Evolutionary conservation across 106 monocot genomes (phyloP).

Genomic region (Apostasia shenzhenica): DNA sequence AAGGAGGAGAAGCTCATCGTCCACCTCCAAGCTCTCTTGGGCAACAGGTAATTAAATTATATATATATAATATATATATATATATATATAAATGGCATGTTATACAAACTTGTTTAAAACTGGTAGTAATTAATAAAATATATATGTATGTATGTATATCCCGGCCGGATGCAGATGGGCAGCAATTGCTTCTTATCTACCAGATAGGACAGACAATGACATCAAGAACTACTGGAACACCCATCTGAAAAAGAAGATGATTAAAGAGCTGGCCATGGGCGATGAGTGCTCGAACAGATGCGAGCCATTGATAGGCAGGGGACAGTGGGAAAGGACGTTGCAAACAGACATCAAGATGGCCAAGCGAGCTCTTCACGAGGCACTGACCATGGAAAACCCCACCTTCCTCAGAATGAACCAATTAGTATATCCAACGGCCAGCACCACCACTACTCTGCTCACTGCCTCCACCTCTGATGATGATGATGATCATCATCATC

Average conservation of each 20-base stretch:
- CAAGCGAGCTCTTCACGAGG: slow-evolving; percentile 22
- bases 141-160: background rate
- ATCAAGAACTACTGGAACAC: slow-evolving; percentile 6
- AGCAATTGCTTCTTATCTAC: background rate
- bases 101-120: background rate
- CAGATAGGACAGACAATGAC: slow-evolving; percentile 4
- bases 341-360: slow-evolving; percentile 24
- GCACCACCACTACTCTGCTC: slow-evolving; percentile 2
- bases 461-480: background rate
- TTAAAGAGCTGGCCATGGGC: background rate
- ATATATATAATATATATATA: too few species aligned
- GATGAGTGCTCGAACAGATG: background rate
- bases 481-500: background rate
- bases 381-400: slow-evolving; percentile 7
- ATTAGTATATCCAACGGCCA: background rate
- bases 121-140: too few species aligned
- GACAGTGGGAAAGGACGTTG: slow-evolving; percentile 23
- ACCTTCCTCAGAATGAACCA: background rate
- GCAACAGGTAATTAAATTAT: background rate
- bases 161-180: background rate
- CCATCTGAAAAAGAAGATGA: background rate
- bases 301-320: background rate
- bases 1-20: slow-evolving; percentile 4
- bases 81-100: background rate
- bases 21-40: slow-evolving; percentile 6